Evolutionary conservation across 2,329 filamentous ascomycete genomes (phyloP).

Genomic region (Hypoxylon sp.): DNA sequence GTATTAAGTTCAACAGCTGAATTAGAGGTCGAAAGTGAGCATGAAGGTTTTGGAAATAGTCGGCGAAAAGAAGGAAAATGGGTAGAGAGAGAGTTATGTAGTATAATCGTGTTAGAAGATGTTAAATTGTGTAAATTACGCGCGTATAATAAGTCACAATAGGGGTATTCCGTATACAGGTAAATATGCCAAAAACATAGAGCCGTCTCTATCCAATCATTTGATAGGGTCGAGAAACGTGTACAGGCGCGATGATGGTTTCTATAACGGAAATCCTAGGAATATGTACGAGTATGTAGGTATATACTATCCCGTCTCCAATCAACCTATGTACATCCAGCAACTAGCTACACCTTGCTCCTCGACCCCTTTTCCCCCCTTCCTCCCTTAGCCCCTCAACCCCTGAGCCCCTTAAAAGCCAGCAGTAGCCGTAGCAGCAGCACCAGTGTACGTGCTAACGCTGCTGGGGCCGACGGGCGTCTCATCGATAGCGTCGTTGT

Average conservation of each 20-base stretch:
- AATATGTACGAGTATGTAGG: conserved; percentile 1
- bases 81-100: too few relatives aligned
- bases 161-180: too few relatives aligned
- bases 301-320: conserved; percentile 19
- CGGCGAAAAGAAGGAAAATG: too few relatives aligned
- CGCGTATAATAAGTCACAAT: too few relatives aligned
- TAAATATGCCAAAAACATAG: too few relatives aligned
- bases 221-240: not conserved
- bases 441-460: not conserved
- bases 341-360: not conserved
- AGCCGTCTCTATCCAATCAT: too few relatives aligned
- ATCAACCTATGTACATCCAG: conserved; percentile 31
- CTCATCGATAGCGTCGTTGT: conserved; percentile 55
- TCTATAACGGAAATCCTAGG: not conserved
- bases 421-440: not conserved
- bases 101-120: too few relatives aligned
- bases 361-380: not conserved
- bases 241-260: not conserved
- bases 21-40: not conserved
- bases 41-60: not conserved
- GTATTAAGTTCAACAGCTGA: not conserved
- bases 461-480: conserved; percentile 48
- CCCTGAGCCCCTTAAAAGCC: not conserved
- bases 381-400: conserved; percentile 7
- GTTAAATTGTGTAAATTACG: too few relatives aligned